These are phyloP conservation scores for Panicum virgatum DNA, from an alignment of 202 grass and related monocot genomes.

Conservation along the genomic window DNA sequence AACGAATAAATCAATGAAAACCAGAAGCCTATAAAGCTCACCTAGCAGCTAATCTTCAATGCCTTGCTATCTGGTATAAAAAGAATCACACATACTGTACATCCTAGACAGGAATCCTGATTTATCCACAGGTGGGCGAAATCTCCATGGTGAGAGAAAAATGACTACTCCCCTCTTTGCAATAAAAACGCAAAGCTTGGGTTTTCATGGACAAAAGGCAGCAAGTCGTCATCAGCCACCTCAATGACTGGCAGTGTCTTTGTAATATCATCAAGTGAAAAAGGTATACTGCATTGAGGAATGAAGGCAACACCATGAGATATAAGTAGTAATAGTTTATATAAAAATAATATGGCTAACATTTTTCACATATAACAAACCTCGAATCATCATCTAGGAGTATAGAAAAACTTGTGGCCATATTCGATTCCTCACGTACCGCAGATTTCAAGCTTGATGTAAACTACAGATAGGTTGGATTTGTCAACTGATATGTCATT, in stretches of 20 bases:
- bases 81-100: conserved; percentile 57
- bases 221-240: conserved; percentile 64
- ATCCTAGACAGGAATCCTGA: conserved; percentile 49
- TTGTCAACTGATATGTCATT: conserved; percentile 23
- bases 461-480: conserved; percentile 48
- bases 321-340: neutral
- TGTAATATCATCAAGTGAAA: conserved; percentile 85
- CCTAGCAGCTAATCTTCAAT: conserved; percentile 52
- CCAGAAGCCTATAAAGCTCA: conserved; percentile 34
- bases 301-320: conserved; percentile 35
- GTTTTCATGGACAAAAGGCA: conserved; percentile 70
- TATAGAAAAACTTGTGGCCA: conserved; percentile 60
- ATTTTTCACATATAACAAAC: conserved; percentile 47
- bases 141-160: conserved; percentile 19
- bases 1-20: conserved; percentile 56
- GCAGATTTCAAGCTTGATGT: conserved; percentile 74
- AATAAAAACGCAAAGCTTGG: conserved; percentile 94
- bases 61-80: conserved; percentile 42
- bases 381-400: conserved; percentile 87
- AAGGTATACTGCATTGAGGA: conserved; percentile 72
- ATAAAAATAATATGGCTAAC: conserved; percentile 2
- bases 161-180: conserved; percentile 66
- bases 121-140: conserved; percentile 46
- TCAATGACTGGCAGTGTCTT: conserved; percentile 76
- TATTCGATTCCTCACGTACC: conserved; percentile 73